These are phyloP conservation scores for Phytophthora cactorum DNA, from an alignment of 352 stramenopile species.

Conservation along the genomic window DNA sequence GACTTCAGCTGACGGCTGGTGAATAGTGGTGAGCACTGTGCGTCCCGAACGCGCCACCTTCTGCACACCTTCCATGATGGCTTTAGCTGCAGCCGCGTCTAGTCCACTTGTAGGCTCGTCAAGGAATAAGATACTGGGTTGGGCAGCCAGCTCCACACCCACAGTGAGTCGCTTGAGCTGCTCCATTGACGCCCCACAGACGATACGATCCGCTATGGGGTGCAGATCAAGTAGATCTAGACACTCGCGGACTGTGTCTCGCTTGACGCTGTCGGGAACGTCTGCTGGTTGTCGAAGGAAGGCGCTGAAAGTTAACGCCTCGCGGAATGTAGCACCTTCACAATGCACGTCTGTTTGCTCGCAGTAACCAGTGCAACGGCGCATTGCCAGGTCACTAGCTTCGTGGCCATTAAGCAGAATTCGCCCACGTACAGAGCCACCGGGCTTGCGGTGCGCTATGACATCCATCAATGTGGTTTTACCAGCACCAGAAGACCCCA, in stretches of 20 bases:
- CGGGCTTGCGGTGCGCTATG: conserved; percentile 46
- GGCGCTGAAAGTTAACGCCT: conserved; percentile 91
- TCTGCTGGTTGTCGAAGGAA: conserved; percentile 67
- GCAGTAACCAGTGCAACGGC: conserved; percentile 55
- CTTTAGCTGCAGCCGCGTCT: conserved; percentile 71
- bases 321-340: conserved; percentile 80
- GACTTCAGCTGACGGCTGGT: conserved; percentile 46
- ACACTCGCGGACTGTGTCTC: conserved; percentile 72
- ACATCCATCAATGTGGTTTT: conserved; percentile 51
- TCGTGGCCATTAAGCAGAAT: conserved; percentile 63
- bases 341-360: conserved; percentile 57
- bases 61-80: conserved; percentile 66
- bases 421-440: conserved; percentile 42
- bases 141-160: conserved; percentile 50
- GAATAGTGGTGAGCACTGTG: conserved; percentile 71
- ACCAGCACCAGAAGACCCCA: conserved; percentile 56
- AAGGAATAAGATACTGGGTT: conserved; percentile 59
- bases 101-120: conserved; percentile 71
- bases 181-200: conserved; percentile 50
- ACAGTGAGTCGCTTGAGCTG: conserved; percentile 65
- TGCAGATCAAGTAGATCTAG: conserved; percentile 80
- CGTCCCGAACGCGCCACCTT: conserved; percentile 71
- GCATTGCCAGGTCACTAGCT: conserved; percentile 52
- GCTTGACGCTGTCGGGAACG: conserved; percentile 43
- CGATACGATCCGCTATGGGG: conserved; percentile 53